Evolutionary conservation across 129 eudicot genomes (phyloP).

Genomic region (Lactuca saligna): DNA sequence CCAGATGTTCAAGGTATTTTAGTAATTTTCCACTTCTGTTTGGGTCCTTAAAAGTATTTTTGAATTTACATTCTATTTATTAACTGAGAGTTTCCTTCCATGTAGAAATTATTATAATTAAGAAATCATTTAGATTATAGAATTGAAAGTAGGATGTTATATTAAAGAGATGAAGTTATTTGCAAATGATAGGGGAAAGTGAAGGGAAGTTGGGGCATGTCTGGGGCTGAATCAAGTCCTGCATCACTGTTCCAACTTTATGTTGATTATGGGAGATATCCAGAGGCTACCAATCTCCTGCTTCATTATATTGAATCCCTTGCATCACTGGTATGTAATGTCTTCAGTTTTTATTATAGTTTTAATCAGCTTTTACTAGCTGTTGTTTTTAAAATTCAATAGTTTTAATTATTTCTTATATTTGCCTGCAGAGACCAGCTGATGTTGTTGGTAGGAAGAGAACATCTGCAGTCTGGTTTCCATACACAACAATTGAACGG

Average conservation of each 20-base stretch:
- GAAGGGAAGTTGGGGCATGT: conserved; percentile 71
- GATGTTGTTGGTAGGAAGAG: conserved; percentile 72
- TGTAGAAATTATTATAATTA: too few species aligned
- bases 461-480: conserved; percentile 83
- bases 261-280: conserved; percentile 80
- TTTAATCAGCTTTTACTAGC: too few species aligned
- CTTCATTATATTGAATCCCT: conserved; percentile 70
- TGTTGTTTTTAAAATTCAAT: too few species aligned
- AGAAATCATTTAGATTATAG: too few species aligned
- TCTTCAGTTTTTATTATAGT: too few species aligned
- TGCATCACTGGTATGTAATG: conserved; percentile 60
- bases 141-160: neutral
- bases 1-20: conserved; percentile 78
- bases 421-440: conserved; percentile 70
- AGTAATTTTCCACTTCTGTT: conserved; percentile 1
- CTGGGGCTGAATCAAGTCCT: conserved; percentile 76
- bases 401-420: neutral
- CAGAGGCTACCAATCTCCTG: conserved; percentile 74
- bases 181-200: conserved; percentile 45
- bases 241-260: conserved; percentile 75
- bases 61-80: neutral
- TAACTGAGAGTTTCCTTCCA: too few species aligned
- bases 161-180: neutral
- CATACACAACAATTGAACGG: conserved; percentile 80
- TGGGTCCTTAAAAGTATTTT: neutral